Evolutionary conservation across 495 filamentous ascomycete genomes (phyloP), one percentile per base, ranked within the genome.

Genomic region (Bryoglossum gracile): DNA sequence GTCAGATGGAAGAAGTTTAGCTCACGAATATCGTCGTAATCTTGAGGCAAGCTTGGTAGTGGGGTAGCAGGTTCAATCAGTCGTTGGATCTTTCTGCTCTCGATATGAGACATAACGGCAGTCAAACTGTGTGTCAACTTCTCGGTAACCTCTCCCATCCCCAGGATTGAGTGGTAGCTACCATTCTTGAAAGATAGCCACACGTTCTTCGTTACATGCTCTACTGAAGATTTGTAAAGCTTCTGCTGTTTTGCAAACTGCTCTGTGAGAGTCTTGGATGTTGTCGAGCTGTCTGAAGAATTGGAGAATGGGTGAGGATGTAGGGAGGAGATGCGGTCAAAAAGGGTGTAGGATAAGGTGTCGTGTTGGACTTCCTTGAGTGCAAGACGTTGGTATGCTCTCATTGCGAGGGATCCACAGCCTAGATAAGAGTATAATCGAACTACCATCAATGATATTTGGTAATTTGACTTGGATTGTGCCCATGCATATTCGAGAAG

Each of bases 281-380:
- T 32, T 14, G 41, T 26, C 51, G 65, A 57, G 5, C 24, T 36
- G 23, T 39, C 52, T 0, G 38, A 13, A 14, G 47, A 30, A 19
- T 54, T 16, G 16, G 51, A 43, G 45, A 75, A 69, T 36, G 68
- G 48, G 1, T 63, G 67, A 0, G 74, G 74, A n/a, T 73, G 65
- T 4, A 75, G 60, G 10, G 61, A 65, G n/a, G 72, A 75, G 46
- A 79, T 61, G 21, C 75, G 63, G 57, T 79, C 75, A 24, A 71
- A 66, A 23, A 70, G 68, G 1, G 68, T 46, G 0, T 73, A 64
- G 5, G 65, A 68, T 22, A 79, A 54, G 1, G 72, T 66, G 42
- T 75, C 74, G 6, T 69, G 63, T 22, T 76, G 70, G 0, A 68
- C 68, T 18, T 73, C 65, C 58, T 79, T 79, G 10, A 76, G 59